phyloP scores from a whole-genome alignment of 2,329 filamentous ascomycete species.

The Pyricularia sp. region DNA sequence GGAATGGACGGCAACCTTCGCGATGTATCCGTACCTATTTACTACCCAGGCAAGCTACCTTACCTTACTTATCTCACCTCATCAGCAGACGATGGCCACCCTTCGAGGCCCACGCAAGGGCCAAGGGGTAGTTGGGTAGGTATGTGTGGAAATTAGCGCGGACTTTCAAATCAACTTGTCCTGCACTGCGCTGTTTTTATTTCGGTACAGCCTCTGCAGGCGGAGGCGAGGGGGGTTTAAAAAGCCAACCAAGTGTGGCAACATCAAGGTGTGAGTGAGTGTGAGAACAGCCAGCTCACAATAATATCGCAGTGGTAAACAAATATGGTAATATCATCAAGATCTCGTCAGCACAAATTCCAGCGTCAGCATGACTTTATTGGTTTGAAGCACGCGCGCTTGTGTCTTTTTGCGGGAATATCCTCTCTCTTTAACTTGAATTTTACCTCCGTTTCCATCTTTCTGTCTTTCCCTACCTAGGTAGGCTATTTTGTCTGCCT shows the following conservation, averaged over 20 bases:
- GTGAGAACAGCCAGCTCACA: not conserved
- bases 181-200: not conserved
- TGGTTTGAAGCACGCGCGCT: not conserved
- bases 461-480: not conserved
- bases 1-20: not conserved
- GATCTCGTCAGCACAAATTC: not conserved
- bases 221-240: not conserved
- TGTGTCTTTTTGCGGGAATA: not conserved
- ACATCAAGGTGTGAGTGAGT: not conserved
- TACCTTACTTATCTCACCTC: not conserved
- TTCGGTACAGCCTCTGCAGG: not conserved
- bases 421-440: not conserved
- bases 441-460: not conserved
- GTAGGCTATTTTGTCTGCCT: not conserved
- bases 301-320: not conserved
- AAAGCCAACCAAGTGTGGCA: not conserved
- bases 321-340: not conserved
- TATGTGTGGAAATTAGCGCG: too few relatives aligned
- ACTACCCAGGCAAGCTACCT: not conserved
- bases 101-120: not conserved
- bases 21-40: not conserved
- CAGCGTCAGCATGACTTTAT: not conserved
- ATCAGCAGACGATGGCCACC: not conserved
- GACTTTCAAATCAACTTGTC: slow-evolving; percentile 7
- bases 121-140: too few relatives aligned